Base-by-base conservation (phyloP, 2,329 filamentous ascomycete species). In the Penicillium glabrum region DNA sequence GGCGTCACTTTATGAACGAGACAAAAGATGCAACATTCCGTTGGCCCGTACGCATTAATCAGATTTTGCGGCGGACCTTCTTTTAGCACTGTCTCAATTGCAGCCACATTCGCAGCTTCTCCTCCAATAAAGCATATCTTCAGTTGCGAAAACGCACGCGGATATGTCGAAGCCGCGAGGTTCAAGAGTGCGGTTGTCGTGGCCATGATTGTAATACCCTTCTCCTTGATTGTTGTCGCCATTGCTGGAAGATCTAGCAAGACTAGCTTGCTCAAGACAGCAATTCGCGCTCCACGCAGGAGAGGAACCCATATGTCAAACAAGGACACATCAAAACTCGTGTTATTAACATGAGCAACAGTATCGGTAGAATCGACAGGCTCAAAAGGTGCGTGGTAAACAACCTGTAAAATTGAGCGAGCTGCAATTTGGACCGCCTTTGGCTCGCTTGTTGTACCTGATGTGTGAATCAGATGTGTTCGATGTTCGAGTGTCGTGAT, bases 281-380 rank as follows among this genome's bases (percentile, higher is more conserved):
- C 61, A 27, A 67, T 62, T 2, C 31, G 14, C 23, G 65, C 64
- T 5, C 66, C 66, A 5, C 53, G 54, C 2, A 64, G 46, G 0
- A 63, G 55, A 6, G 63, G 56, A 5, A 45, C 60, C 67, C 67
- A 69, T 11, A 69, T 60, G 14, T 69, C 66, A 29, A 68, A 66
- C 14, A 69, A 52, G 3, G 66, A 57, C 3, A 69, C 59, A 41
- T 69, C 67, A 43, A 69, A 69, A n/a, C 64, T 61, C 35, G 58
- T 57, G 33, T 60, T 68, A 39, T 66, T 66, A 21, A 59, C 51
- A 45, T 67, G 61, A 3, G 57, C 63, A 5, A 69, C 62, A 0
- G 46, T 39, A 46, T 68, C 63, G 1, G 41, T 44, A 2, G 33
- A 19, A 4, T 21, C 14, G 10, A 68, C 41, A 6, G 29, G 29